Conservation (phyloP, 306 rosid genomes). For the Clitoria ternatea region DNA sequence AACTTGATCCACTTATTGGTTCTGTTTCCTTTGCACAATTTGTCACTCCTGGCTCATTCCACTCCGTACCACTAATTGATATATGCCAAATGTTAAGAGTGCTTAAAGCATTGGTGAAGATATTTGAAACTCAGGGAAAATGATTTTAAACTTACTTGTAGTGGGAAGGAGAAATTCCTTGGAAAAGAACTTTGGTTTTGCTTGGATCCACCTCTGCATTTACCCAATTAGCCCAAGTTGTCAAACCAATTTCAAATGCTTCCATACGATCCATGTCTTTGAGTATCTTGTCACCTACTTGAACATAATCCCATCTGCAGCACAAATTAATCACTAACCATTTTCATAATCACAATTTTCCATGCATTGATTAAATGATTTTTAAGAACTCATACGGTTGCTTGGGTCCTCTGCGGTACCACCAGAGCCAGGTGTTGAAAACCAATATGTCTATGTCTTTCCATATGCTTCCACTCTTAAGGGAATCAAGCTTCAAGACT, state of each 20-base stretch:
- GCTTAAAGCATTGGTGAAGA: too few species aligned
- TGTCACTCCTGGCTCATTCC: constrained; percentile 44
- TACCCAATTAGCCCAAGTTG: constrained; percentile 76
- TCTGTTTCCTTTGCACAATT: constrained; percentile 53
- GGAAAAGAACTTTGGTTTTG: constrained; percentile 53
- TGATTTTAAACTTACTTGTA: constrained; percentile 43
- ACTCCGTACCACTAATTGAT: constrained; percentile 40
- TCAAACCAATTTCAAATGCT: constrained; percentile 51
- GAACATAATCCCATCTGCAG: constrained; percentile 70
- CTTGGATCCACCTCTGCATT: constrained; percentile 34
- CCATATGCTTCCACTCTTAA: constrained; percentile 52
- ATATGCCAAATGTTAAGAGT: background rate
- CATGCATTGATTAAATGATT: background rate
- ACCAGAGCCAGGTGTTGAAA: constrained; percentile 87
- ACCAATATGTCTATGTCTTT: constrained; percentile 58
- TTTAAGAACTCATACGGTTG: constrained; percentile 49
- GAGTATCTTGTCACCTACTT: constrained; percentile 36
- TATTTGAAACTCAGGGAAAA: too few species aligned
- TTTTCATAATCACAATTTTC: background rate
- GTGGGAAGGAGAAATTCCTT: constrained; percentile 71
- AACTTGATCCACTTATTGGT: constrained; percentile 54
- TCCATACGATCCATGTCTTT: constrained; percentile 72
- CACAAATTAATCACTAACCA: background rate
- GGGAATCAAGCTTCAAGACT: constrained; percentile 61
- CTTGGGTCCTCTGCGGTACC: constrained; percentile 51